Percentiles rank a stretch among this genome's conserved stretches.
Evolutionary conservation across 257 asterid genomes (phyloP).

Genomic region (Catharanthus roseus): DNA sequence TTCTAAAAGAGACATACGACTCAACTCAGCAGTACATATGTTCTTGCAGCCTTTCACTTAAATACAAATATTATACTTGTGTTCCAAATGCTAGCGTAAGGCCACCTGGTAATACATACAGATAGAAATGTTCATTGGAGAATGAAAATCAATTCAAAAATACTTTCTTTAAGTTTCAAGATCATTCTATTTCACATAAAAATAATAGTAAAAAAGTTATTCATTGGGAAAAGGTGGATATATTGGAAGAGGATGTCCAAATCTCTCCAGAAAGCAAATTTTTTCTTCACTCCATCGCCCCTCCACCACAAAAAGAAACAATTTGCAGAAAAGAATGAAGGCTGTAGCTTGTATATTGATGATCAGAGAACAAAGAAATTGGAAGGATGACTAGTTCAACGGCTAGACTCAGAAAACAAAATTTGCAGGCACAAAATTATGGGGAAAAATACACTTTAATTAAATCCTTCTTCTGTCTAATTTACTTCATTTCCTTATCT

Average conservation of each 20-base stretch:
- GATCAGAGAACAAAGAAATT: background rate
- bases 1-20: background rate
- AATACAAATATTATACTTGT: background rate
- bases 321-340: background rate
- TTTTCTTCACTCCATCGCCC: background rate
- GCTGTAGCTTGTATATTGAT: background rate
- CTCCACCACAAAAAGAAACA: background rate
- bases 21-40: background rate
- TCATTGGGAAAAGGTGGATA: background rate
- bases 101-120: background rate
- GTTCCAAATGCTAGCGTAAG: background rate
- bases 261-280: background rate
- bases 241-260: background rate
- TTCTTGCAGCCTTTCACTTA: background rate
- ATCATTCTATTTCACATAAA: background rate
- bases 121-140: no score
- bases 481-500: background rate
- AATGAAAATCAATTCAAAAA: no score
- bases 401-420: background rate
- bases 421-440: background rate
- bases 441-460: no score
- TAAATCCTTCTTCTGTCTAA: background rate
- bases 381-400: background rate
- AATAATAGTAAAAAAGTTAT: no score
- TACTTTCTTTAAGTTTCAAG: background rate